These are phyloP conservation scores for Filobasidium floriforme DNA, from an alignment of 768 basidiomycete genomes.

Conservation along the genomic window DNA sequence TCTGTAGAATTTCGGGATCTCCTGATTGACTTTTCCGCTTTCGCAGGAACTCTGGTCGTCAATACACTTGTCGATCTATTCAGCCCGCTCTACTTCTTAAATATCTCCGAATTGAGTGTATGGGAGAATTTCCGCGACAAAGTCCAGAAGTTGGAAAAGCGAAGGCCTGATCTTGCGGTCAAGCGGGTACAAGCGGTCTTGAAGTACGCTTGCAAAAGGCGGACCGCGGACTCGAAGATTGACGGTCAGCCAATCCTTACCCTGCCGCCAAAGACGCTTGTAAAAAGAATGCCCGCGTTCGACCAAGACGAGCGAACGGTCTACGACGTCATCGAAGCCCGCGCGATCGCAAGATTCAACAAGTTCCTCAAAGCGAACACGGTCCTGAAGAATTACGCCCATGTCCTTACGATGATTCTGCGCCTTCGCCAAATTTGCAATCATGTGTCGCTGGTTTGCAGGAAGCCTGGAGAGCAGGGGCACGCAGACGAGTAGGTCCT, in stretches of 20 bases:
- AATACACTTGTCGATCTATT: conserved; percentile 58
- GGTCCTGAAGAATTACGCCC: conserved; percentile 62
- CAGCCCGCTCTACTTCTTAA: conserved; percentile 47
- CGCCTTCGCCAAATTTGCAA: conserved; percentile 64
- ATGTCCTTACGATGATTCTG: conserved; percentile 64
- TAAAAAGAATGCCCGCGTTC: conserved; percentile 55
- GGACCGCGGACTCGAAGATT: conserved; percentile 61
- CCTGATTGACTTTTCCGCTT: not conserved
- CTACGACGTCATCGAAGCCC: conserved; percentile 48
- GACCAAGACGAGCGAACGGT: conserved; percentile 58
- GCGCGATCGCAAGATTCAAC: conserved; percentile 54
- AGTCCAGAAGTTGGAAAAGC: conserved; percentile 42
- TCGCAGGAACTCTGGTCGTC: conserved; percentile 57
- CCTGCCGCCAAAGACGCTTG: conserved; percentile 55
- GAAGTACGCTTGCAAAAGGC: conserved; percentile 51
- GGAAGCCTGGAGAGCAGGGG: conserved; percentile 47
- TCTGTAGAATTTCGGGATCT: not conserved
- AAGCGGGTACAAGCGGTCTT: conserved; percentile 50
- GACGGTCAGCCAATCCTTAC: conserved; percentile 65
- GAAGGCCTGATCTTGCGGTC: conserved; percentile 51
- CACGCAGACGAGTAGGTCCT: conserved; percentile 52
- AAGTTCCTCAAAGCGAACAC: conserved; percentile 58
- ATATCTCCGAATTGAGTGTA: conserved; percentile 47
- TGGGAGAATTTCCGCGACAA: conserved; percentile 58
- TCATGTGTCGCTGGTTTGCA: conserved; percentile 61